These are phyloP conservation scores for Postia placenta DNA, from an alignment of 768 basidiomycete genomes.

Conservation along the genomic window DNA sequence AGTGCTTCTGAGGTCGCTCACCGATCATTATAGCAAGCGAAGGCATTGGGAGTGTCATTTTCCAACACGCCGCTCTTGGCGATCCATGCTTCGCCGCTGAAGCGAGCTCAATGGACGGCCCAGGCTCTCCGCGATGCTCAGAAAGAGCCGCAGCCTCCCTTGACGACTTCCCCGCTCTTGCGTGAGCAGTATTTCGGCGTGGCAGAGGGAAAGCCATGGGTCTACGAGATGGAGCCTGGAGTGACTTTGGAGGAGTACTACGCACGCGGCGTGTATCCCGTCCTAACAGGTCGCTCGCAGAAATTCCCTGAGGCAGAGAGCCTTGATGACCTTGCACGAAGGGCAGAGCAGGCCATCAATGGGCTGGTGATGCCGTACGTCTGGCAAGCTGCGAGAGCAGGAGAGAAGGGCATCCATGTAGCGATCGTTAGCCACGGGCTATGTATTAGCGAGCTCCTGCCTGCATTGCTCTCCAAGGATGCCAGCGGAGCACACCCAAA, in stretches of 20 bases:
- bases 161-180: conserved; percentile 44
- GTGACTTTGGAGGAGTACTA: conserved; percentile 38
- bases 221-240: conserved; percentile 16
- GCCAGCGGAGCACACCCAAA: conserved; percentile 25
- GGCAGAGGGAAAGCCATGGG: conserved; percentile 59
- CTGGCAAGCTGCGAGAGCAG: conserved; percentile 33
- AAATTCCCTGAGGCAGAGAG: conserved; percentile 72
- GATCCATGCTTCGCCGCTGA: conserved; percentile 62
- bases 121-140: conserved; percentile 47
- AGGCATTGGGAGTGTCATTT: conserved; percentile 48
- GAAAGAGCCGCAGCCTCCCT: conserved; percentile 35
- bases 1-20: neutral
- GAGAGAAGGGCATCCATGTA: conserved; percentile 40
- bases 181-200: conserved; percentile 67
- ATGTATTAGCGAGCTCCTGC: conserved; percentile 50
- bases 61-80: conserved; percentile 40
- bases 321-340: conserved; percentile 48
- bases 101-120: conserved; percentile 60
- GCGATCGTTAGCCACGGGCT: conserved; percentile 74
- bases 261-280: conserved; percentile 47
- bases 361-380: conserved; percentile 54
- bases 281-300: conserved; percentile 36
- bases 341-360: conserved; percentile 47
- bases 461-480: conserved; percentile 41
- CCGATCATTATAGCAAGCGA: conserved; percentile 21